phyloP scores from a whole-genome alignment of 257 asterid species.

The Solanum piurae region DNA sequence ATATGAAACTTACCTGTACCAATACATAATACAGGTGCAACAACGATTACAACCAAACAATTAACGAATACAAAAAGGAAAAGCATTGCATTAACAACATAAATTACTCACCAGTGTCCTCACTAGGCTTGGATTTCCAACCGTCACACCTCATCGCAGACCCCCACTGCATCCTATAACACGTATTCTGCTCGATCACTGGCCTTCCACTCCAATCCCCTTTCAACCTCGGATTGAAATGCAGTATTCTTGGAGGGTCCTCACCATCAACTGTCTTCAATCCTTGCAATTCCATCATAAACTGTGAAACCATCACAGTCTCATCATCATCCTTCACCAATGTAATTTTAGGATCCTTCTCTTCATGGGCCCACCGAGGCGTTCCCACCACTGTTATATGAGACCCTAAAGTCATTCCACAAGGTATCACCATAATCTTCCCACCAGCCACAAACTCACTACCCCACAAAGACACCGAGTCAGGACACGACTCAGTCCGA shows the following conservation, averaged over 20 bases:
- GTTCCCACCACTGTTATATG: slow-evolving; percentile 79
- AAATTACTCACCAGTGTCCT: slow-evolving; percentile 60
- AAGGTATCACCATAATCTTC: slow-evolving; percentile 63
- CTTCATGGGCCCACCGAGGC: slow-evolving; percentile 45
- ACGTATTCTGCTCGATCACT: slow-evolving; percentile 79
- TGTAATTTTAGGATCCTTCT: slow-evolving; percentile 31
- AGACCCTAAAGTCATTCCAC: slow-evolving; percentile 86
- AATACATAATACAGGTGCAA: background rate
- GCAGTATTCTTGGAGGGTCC: slow-evolving; percentile 89
- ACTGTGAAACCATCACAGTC: slow-evolving; percentile 55
- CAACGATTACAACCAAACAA: background rate
- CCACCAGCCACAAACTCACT: slow-evolving; percentile 32
- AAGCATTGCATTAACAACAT: background rate
- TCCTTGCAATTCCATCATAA: slow-evolving; percentile 85
- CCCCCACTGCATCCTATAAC: slow-evolving; percentile 97
- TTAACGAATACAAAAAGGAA: background rate
- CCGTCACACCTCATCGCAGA: slow-evolving; percentile 81
- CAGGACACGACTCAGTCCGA: slow-evolving; percentile 43
- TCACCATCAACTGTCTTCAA: slow-evolving; percentile 83
- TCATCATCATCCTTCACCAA: slow-evolving; percentile 20
- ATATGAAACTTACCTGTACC: background rate
- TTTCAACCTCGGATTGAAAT: slow-evolving; percentile 77
- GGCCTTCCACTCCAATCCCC: slow-evolving; percentile 94
- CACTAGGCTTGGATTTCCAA: slow-evolving; percentile 70
- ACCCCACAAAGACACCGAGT: slow-evolving; percentile 45